A percentile compares a stretch with the other conserved stretches of the same genome.
These are phyloP conservation scores for Talaromyces verruculosus DNA, from an alignment of 2,329 filamentous ascomycete species.

Conservation along the genomic window DNA sequence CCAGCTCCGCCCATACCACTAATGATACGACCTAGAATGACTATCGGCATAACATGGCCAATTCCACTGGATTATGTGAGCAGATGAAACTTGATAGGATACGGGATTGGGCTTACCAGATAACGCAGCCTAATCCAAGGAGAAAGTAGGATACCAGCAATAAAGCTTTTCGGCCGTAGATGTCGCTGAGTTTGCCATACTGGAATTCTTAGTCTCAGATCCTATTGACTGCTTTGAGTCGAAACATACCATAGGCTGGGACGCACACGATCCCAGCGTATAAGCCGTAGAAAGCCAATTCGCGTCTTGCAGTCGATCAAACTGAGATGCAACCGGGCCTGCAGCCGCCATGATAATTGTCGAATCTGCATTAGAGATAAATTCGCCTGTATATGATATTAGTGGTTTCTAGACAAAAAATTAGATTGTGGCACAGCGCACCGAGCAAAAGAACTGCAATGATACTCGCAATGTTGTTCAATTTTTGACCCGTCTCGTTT, in stretches of 20 bases:
- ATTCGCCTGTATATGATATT: slow-evolving; percentile 51
- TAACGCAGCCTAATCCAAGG: slow-evolving; percentile 50
- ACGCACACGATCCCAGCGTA: slow-evolving; percentile 52
- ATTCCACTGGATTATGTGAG: slow-evolving; percentile 33
- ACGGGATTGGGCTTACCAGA: slow-evolving; percentile 31
- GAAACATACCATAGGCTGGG: slow-evolving; percentile 51
- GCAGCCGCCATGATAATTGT: slow-evolving; percentile 68
- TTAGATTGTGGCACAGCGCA: slow-evolving; percentile 16
- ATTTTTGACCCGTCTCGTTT: neutral
- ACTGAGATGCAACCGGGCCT: slow-evolving; percentile 61
- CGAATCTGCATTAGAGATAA: slow-evolving; percentile 64
- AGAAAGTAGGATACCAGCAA: slow-evolving; percentile 53
- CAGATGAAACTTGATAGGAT: neutral
- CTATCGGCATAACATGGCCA: slow-evolving; percentile 38
- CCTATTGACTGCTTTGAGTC: neutral
- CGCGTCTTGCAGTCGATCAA: slow-evolving; percentile 56
- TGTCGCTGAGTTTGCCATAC: slow-evolving; percentile 59
- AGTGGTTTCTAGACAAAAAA: neutral
- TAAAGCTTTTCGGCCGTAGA: slow-evolving; percentile 57
- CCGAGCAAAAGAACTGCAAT: slow-evolving; percentile 34
- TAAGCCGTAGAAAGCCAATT: slow-evolving; percentile 60
- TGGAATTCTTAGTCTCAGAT: slow-evolving; percentile 26
- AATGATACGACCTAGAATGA: slow-evolving; percentile 44
- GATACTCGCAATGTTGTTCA: slow-evolving; percentile 27
- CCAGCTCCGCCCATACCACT: slow-evolving; percentile 49